Evolutionary conservation across 179 eudicot species (phyloP).

Genomic region (Pouteria campechiana): DNA sequence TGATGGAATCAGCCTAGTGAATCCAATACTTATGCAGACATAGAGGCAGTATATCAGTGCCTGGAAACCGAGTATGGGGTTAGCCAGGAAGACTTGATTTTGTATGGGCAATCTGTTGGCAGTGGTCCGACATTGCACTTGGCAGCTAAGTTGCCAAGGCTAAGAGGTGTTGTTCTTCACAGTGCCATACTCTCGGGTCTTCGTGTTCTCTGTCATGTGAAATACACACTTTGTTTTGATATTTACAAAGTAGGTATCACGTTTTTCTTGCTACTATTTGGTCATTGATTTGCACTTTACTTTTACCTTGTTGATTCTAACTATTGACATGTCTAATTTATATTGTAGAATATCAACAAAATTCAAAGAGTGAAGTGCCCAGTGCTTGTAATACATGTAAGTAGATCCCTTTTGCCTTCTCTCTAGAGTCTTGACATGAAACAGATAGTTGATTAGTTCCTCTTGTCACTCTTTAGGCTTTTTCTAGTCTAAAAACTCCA

Average conservation of each 20-base stretch:
- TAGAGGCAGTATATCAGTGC: slow-evolving; percentile 92
- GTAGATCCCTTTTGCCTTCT: too few relatives aligned
- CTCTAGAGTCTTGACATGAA: too few relatives aligned
- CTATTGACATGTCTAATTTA: slow-evolving; percentile 5
- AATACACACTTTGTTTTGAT: slow-evolving; percentile 74
- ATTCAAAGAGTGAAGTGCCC: slow-evolving; percentile 88
- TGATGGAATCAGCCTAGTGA: slow-evolving; percentile 69
- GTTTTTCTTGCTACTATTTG: neutral
- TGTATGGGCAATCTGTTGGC: slow-evolving; percentile 97
- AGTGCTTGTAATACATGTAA: slow-evolving; percentile 92
- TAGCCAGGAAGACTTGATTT: slow-evolving; percentile 84
- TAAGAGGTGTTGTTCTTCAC: slow-evolving; percentile 96
- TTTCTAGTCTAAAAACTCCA: too few relatives aligned
- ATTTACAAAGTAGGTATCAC: slow-evolving; percentile 60
- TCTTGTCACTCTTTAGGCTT: too few relatives aligned
- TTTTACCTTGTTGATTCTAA: neutral
- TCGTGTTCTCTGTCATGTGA: slow-evolving; percentile 85
- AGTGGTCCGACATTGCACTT: slow-evolving; percentile 93
- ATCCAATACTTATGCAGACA: slow-evolving; percentile 81
- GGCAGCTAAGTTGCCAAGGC: slow-evolving; percentile 78
- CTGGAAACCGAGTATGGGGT: slow-evolving; percentile 82
- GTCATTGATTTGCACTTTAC: neutral
- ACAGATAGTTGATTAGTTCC: too few relatives aligned
- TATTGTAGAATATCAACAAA: slow-evolving; percentile 76
- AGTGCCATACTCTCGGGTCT: slow-evolving; percentile 98